phyloP scores from a whole-genome alignment of 306 rosid species.

The Castanea crenata region DNA sequence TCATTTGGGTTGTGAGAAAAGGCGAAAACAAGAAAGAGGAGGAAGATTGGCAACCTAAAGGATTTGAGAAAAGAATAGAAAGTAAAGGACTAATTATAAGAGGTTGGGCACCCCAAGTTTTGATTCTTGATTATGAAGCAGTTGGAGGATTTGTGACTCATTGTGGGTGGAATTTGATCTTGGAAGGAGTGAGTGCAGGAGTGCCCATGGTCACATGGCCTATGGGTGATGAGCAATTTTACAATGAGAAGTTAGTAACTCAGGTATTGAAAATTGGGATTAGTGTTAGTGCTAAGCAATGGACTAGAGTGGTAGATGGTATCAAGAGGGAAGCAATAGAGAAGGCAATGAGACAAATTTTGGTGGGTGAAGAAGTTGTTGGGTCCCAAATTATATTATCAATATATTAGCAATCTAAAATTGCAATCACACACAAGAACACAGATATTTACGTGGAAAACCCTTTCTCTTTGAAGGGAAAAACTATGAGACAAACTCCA shows the following conservation, averaged over 20 bases:
- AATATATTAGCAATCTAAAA: too few species aligned
- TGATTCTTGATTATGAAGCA: constrained; percentile 1
- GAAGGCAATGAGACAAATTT: constrained; percentile 19
- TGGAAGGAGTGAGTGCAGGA: constrained; percentile 22
- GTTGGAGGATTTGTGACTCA: constrained; percentile 40
- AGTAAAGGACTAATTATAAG: constrained; percentile 32
- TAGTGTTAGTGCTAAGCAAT: constrained; percentile 24
- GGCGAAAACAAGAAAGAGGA: neutral
- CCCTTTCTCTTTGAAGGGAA: too few species aligned
- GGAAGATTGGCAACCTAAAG: constrained; percentile 29
- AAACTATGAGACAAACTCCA: too few species aligned
- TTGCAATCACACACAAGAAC: too few species aligned
- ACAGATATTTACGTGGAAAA: too few species aligned
- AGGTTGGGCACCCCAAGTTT: constrained; percentile 40
- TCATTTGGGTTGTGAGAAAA: constrained; percentile 39
- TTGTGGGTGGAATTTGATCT: constrained; percentile 35
- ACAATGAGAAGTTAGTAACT: constrained; percentile 34
- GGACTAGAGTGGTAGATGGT: constrained; percentile 18
- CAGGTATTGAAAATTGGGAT: constrained; percentile 21
- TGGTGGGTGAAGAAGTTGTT: constrained; percentile 30
- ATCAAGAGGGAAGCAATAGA: constrained; percentile 27
- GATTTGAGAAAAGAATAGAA: constrained; percentile 31
- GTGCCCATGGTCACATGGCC: constrained; percentile 39
- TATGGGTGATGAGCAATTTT: constrained; percentile 24
- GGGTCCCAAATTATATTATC: too few species aligned